These are phyloP conservation scores for Phoenix roebelenii DNA, from an alignment of 176 grass and related monocot genomes.

Conservation along the genomic window DNA sequence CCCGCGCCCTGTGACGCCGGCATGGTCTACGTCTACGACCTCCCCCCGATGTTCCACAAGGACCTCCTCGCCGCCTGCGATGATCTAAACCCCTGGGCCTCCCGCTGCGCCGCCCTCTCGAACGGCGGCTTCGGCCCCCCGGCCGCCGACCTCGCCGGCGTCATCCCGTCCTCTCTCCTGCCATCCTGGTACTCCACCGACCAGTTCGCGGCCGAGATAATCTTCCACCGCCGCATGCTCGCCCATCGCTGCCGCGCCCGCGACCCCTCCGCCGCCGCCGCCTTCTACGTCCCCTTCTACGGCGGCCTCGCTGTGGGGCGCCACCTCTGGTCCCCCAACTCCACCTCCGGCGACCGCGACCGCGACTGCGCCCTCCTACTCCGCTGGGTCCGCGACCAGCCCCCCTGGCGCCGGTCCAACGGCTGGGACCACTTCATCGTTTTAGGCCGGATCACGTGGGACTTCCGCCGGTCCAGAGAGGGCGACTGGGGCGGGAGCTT, in stretches of 20 bases:
- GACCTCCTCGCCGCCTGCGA: conserved; percentile 55
- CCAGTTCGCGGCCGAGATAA: conserved; percentile 69
- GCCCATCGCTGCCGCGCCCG: conserved; percentile 61
- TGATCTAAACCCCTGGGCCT: conserved; percentile 53
- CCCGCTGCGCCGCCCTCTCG: conserved; percentile 46
- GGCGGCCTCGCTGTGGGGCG: conserved; percentile 57
- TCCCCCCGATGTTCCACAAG: conserved; percentile 61
- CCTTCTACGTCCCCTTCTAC: conserved; percentile 86
- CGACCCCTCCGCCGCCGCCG: conserved; percentile 42
- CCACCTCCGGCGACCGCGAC: conserved; percentile 45
- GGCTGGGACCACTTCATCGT: conserved; percentile 79
- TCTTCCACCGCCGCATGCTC: conserved; percentile 65
- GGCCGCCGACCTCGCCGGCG: conserved; percentile 11
- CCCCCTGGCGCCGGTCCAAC: conserved; percentile 38
- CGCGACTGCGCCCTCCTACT: conserved; percentile 37
- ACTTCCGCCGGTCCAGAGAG: conserved; percentile 54
- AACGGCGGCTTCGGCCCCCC: conserved; percentile 44
- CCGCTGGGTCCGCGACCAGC: conserved; percentile 48
- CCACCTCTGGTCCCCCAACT: conserved; percentile 55
- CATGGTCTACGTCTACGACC: conserved; percentile 63
- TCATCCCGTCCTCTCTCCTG: conserved; percentile 22
- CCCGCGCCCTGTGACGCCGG: conserved; percentile 23
- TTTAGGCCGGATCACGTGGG: conserved; percentile 85
- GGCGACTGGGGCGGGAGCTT: conserved; percentile 67
- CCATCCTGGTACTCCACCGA: conserved; percentile 66